Evolutionary conservation across 202 grass and related monocot genomes (phyloP), one percentile per base, ranked within the genome.

Genomic region (Carex arenaria): DNA sequence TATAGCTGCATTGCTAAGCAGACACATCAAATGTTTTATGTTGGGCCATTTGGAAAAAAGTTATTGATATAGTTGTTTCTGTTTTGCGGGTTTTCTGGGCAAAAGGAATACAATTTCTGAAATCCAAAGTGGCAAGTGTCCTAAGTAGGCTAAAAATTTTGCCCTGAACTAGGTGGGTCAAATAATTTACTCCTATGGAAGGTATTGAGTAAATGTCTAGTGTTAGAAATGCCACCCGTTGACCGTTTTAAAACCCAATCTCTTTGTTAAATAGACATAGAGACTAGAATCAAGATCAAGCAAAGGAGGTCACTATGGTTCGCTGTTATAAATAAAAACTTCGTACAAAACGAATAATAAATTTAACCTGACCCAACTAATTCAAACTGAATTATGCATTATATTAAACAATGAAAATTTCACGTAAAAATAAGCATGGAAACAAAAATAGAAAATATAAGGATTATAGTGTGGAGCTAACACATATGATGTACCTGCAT

Each of bases 401-500:
- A 1, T 18, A 19, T 52, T 72, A 80, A 80, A 72, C 4, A 7
- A 63, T 1, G 7, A 15, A 15, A 52, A 17, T 45, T 3, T 49
- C 7, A 18, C 19, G 1, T 14, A 8, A 65, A 19, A 31, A 32
- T 10, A 71, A 32, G n/a, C 45, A 7, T 54, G 4, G 17, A 40
- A 57, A 69, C 47, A 52, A n/a, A 53, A 74, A 14, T 34, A 19
- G 14, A 1, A 59, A 36, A 52, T 7, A 22, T 78, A 77, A 51
- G 45, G 10, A 53, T 77, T 77, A 77, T 55, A 56, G 18, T 56
- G 20, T 26, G 7, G 13, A 15, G 5, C 26, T 77, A 22, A 28
- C 32, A 1, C 18, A 42, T 71, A 3, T 22, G 11, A 4, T 40
- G 32, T 82, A 91, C 92, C 92, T 91, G 89, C 4, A 94, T 90